Evolutionary conservation across 148 eudicot genomes (phyloP).

Genomic region (Amaranthus hypochondriacus): DNA sequence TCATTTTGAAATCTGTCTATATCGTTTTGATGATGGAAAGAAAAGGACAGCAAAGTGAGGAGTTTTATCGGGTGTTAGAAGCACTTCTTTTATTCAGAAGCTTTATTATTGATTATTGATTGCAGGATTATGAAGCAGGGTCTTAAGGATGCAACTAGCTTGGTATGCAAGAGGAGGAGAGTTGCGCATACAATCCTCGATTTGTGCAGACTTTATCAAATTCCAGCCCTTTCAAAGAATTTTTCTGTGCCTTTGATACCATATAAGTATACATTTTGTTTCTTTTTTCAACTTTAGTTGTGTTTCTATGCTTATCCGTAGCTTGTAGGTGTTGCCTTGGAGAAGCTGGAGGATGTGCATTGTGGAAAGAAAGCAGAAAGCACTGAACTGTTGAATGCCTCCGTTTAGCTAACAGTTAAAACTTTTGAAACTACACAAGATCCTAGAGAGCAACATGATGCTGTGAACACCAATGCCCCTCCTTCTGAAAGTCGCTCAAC

Average conservation of each 20-base stretch:
- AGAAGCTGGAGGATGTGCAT: conserved; percentile 24
- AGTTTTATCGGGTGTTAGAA: not conserved
- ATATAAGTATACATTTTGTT: conserved; percentile 35
- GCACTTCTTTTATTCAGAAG: not conserved
- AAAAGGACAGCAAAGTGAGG: not conserved
- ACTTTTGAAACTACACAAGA: conserved; percentile 27
- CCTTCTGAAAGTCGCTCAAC: conserved; percentile 28
- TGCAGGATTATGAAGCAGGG: conserved; percentile 49
- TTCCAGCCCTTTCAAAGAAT: conserved; percentile 34
- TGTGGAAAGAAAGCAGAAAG: conserved; percentile 18
- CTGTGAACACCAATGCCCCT: conserved; percentile 22
- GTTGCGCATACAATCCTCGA: conserved; percentile 40
- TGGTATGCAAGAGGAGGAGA: conserved; percentile 53
- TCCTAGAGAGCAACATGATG: conserved; percentile 23
- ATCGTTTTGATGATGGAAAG: not conserved
- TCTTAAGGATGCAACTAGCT: conserved; percentile 48
- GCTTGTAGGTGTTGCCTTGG: conserved; percentile 36
- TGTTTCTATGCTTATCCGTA: conserved; percentile 6
- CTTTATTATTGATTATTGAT: conserved; percentile 4
- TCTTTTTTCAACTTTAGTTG: not conserved
- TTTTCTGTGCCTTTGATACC: conserved; percentile 59
- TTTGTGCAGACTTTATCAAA: conserved; percentile 41
- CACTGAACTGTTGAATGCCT: not conserved
- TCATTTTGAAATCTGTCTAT: not conserved
- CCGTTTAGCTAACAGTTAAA: conserved; percentile 12